phyloP scores from a whole-genome alignment of 2,329 filamentous ascomycete genomes.

The Claviceps sp. region DNA sequence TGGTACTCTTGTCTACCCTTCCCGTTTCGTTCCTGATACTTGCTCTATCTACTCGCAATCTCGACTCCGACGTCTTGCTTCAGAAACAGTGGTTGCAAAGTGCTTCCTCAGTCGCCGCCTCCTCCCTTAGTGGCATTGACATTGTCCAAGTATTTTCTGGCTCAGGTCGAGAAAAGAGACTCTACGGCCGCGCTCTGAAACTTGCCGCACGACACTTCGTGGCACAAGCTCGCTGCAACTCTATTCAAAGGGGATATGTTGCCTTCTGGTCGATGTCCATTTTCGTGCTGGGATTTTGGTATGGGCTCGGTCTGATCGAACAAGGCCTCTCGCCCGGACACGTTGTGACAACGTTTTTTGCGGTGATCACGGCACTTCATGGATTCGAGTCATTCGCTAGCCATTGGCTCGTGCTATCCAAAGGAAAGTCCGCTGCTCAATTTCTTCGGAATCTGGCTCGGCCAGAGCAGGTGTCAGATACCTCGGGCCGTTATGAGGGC shows the following conservation, averaged over 20 bases:
- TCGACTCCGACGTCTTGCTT: conserved; percentile 52
- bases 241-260: conserved; percentile 59
- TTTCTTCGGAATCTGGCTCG: conserved; percentile 38
- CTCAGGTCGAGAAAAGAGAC: conserved; percentile 51
- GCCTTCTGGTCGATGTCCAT: conserved; percentile 63
- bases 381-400: conserved; percentile 62
- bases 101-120: conserved; percentile 59
- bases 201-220: conserved; percentile 50
- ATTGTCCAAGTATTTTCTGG: conserved; percentile 79
- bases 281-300: conserved; percentile 87
- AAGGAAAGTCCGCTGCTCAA: conserved; percentile 62
- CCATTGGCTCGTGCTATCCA: conserved; percentile 63
- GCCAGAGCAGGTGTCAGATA: neutral
- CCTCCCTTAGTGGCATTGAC: conserved; percentile 62
- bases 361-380: conserved; percentile 62
- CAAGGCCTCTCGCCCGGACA: conserved; percentile 47
- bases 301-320: conserved; percentile 58
- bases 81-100: conserved; percentile 56
- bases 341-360: conserved; percentile 76
- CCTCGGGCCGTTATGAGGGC: neutral
- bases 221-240: conserved; percentile 53
- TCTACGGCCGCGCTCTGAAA: conserved; percentile 46
- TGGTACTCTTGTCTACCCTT: conserved; percentile 62
- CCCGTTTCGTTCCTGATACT: conserved; percentile 54
- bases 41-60: conserved; percentile 41